Conservation (phyloP, 2,329 filamentous ascomycete genomes). For the Aspergillus fumigatiaffinis region DNA sequence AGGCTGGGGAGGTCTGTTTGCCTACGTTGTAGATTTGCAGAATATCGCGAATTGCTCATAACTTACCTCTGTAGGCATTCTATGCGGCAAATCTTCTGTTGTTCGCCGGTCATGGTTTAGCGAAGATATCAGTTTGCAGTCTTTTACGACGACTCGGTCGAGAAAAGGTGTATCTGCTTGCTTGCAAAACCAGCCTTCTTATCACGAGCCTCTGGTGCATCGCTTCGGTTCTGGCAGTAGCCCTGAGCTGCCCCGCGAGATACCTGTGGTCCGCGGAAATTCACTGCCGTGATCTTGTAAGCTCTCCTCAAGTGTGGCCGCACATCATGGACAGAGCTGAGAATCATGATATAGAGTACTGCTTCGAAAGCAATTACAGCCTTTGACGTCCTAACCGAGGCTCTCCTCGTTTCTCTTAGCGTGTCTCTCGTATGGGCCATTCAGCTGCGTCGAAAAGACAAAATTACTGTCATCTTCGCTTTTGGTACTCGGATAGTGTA, state of each 20-base stretch:
- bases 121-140: constrained; percentile 26
- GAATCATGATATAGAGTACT: neutral
- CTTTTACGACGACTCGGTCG: constrained; percentile 25
- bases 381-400: constrained; percentile 34
- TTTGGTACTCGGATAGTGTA: constrained; percentile 13
- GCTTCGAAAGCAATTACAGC: constrained; percentile 39
- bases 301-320: constrained; percentile 4
- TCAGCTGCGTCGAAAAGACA: constrained; percentile 16
- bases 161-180: constrained; percentile 14
- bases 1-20: constrained; percentile 10
- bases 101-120: constrained; percentile 21
- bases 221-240: constrained; percentile 16
- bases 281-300: constrained; percentile 3
- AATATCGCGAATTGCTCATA: too few species aligned
- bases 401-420: constrained; percentile 12
- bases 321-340: too few species aligned
- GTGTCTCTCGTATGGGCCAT: constrained; percentile 21
- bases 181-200: constrained; percentile 9
- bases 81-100: constrained; percentile 23
- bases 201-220: constrained; percentile 17
- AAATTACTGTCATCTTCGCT: constrained; percentile 13
- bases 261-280: neutral
- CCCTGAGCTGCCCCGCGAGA: neutral
- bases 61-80: neutral
- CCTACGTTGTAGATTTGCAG: neutral